These are phyloP conservation scores for Solanum sejunctum DNA, from an alignment of 257 asterid species.

Conservation along the genomic window DNA sequence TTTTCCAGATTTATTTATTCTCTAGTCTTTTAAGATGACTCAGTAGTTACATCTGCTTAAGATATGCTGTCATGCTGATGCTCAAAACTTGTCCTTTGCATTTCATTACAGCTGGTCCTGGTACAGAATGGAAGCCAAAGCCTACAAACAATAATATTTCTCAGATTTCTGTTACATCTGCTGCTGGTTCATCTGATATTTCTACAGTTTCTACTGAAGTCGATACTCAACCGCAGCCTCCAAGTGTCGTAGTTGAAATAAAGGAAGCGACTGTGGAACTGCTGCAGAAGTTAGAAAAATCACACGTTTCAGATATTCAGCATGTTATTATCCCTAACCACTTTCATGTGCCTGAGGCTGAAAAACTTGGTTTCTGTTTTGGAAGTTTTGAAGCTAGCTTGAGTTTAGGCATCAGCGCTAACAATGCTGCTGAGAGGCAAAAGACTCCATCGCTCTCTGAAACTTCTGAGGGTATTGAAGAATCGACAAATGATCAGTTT, in stretches of 20 bases:
- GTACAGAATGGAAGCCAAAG: slow-evolving; percentile 85
- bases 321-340: slow-evolving; percentile 77
- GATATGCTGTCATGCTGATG: background rate
- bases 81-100: slow-evolving; percentile 3
- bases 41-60: background rate
- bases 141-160: slow-evolving; percentile 32
- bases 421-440: slow-evolving; percentile 26
- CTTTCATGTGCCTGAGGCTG: slow-evolving; percentile 72
- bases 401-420: slow-evolving; percentile 30
- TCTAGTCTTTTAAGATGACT: background rate
- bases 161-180: slow-evolving; percentile 15
- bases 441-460: slow-evolving; percentile 34
- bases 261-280: slow-evolving; percentile 45
- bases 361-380: slow-evolving; percentile 80
- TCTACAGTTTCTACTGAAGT: slow-evolving; percentile 28
- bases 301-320: slow-evolving; percentile 45
- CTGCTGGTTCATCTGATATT: slow-evolving; percentile 28
- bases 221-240: slow-evolving; percentile 19
- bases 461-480: slow-evolving; percentile 47
- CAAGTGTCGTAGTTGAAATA: slow-evolving; percentile 14
- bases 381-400: slow-evolving; percentile 83
- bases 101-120: slow-evolving; percentile 40
- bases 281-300: slow-evolving; percentile 52
- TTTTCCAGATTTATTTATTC: background rate
- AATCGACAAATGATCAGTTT: slow-evolving; percentile 37